A percentile compares a stretch with the other conserved stretches of the same genome.
These are phyloP conservation scores for Cystofilobasidium macerans DNA, from an alignment of 768 basidiomycete genomes.

Conservation along the genomic window DNA sequence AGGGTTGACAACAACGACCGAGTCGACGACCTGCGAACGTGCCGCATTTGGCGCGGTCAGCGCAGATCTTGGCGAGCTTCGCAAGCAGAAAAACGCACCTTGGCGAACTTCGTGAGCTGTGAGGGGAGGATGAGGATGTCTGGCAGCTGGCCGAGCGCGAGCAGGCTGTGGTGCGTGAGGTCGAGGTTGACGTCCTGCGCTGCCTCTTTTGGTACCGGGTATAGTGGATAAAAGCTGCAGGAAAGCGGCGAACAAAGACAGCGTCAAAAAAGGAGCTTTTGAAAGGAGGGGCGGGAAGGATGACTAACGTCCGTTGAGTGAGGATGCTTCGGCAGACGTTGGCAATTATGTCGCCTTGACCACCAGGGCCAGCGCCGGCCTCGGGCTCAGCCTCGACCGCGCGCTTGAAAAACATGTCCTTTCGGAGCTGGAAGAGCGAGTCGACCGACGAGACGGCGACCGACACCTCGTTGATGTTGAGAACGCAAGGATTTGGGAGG, in stretches of 20 bases:
- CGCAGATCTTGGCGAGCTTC: not conserved
- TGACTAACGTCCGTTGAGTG: slow-evolving; percentile 66
- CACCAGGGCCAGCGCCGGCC: slow-evolving; percentile 26
- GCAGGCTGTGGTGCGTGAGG: slow-evolving; percentile 57
- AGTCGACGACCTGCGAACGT: slow-evolving; percentile 55
- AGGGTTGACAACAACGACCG: slow-evolving; percentile 73
- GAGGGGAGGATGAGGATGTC: slow-evolving; percentile 82
- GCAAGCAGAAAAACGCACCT: slow-evolving; percentile 45
- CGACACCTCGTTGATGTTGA: slow-evolving; percentile 70
- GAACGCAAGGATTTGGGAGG: slow-evolving; percentile 75
- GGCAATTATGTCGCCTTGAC: slow-evolving; percentile 57
- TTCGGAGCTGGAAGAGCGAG: slow-evolving; percentile 74
- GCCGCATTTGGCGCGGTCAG: not conserved
- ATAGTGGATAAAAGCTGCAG: slow-evolving; percentile 82
- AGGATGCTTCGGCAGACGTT: slow-evolving; percentile 67
- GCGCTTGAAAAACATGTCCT: slow-evolving; percentile 64
- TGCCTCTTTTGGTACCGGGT: slow-evolving; percentile 67
- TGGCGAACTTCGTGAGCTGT: slow-evolving; percentile 76
- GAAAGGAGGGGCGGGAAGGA: not conserved
- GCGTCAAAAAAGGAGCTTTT: not conserved
- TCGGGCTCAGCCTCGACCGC: slow-evolving; percentile 52
- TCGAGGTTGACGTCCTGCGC: slow-evolving; percentile 79
- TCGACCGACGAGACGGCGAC: slow-evolving; percentile 79
- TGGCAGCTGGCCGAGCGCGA: slow-evolving; percentile 49
- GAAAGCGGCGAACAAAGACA: slow-evolving; percentile 2